These are phyloP conservation scores for Neurospora crassa DNA, from an alignment of 2,329 filamentous ascomycete genomes.

Conservation along the genomic window DNA sequence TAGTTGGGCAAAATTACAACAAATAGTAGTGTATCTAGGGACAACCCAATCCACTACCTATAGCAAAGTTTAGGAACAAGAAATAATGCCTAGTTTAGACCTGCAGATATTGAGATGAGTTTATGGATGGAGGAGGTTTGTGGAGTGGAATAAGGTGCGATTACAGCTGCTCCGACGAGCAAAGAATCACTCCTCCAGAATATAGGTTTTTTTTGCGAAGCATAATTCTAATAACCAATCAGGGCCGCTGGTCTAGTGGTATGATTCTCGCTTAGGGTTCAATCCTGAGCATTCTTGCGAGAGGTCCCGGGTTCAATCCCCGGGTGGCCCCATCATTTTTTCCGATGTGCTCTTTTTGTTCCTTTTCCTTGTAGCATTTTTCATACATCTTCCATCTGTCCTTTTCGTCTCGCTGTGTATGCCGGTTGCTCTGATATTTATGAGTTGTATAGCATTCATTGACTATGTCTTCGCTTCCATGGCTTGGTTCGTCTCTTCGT, in stretches of 20 bases:
- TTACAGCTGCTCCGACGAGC: too few relatives aligned
- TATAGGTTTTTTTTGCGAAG: rapidly evolving
- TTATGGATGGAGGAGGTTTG: too few relatives aligned
- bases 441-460: neutral
- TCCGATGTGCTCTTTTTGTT: neutral
- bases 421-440: neutral
- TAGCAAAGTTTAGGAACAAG: too few relatives aligned
- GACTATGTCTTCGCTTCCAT: neutral
- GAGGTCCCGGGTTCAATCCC: conserved; percentile 16
- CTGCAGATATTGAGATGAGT: too few relatives aligned
- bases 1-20: too few relatives aligned
- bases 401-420: neutral
- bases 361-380: neutral
- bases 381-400: neutral
- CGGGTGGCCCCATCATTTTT: conserved; percentile 1
- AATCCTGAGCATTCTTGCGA: conserved; percentile 5
- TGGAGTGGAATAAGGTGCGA: too few relatives aligned
- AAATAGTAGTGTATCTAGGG: too few relatives aligned
- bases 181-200: too few relatives aligned
- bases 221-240: neutral
- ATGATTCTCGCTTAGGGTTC: conserved; percentile 53
- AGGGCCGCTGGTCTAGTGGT: conserved; percentile 41
- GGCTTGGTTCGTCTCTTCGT: neutral
- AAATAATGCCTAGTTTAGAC: too few relatives aligned
- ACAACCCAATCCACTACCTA: too few relatives aligned